Conservation (phyloP, 345 rosid genomes). For the Melaleuca quinquenervia region DNA sequence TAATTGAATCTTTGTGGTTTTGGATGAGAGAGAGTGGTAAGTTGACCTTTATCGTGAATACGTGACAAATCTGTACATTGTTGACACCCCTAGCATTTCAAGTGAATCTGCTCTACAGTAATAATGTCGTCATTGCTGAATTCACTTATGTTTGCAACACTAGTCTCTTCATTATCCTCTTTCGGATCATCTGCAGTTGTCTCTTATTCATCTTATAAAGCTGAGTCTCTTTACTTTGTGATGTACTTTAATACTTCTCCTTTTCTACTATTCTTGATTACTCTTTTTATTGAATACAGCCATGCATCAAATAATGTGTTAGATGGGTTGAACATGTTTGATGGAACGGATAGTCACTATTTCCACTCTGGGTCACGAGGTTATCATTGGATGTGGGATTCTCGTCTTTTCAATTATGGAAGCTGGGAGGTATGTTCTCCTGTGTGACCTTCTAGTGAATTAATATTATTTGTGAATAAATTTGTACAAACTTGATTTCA, state of each 20-base stretch:
- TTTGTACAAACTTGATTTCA: background rate
- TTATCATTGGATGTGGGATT: constrained; percentile 98
- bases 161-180: background rate
- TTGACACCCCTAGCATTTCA: background rate
- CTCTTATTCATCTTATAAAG: background rate
- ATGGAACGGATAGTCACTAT: constrained; percentile 89
- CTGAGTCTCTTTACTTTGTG: background rate
- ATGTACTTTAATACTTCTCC: background rate
- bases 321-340: constrained; percentile 96
- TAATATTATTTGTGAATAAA: background rate
- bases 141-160: background rate
- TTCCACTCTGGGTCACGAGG: constrained; percentile 85
- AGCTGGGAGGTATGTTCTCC: constrained; percentile 82
- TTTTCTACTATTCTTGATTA: background rate
- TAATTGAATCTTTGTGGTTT: background rate
- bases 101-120: background rate
- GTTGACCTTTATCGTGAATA: background rate
- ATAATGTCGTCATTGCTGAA: background rate
- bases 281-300: constrained; percentile 25
- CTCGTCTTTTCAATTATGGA: constrained; percentile 95
- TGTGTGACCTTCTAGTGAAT: background rate
- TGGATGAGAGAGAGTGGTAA: background rate
- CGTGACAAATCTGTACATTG: background rate
- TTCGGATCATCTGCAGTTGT: background rate
- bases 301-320: constrained; percentile 86